Percentiles rank a stretch among this genome's conserved stretches.
phyloP scores from a whole-genome alignment of 208 protist species.

The Wallacemonas sp. region DNA sequence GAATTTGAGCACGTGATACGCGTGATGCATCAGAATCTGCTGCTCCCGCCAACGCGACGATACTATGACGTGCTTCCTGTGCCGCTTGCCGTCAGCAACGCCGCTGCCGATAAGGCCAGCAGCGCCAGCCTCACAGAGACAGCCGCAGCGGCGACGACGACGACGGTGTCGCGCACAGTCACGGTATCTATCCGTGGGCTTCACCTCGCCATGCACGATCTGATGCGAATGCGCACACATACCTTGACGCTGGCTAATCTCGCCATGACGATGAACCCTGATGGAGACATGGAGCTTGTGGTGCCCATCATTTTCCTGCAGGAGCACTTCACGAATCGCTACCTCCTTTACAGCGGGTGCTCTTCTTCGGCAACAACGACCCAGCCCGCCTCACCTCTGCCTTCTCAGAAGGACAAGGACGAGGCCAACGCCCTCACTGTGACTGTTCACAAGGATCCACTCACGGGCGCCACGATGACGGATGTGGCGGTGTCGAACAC shows the following conservation, averaged over 20 bases:
- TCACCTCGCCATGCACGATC: conserved; percentile 59
- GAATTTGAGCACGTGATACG: conserved; percentile 68
- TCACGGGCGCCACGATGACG: conserved; percentile 13
- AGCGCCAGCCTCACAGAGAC: not conserved
- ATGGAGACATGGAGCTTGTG: conserved; percentile 39
- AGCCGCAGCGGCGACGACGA: not conserved
- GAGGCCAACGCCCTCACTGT: conserved; percentile 21
- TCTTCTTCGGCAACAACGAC: no score
- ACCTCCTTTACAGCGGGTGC: conserved; percentile 42
- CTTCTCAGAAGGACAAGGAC: not conserved
- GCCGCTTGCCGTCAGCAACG: not conserved
- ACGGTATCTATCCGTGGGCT: conserved; percentile 52
- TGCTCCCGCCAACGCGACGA: conserved; percentile 39
- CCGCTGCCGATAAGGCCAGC: not conserved
- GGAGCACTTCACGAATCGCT: conserved; percentile 65
- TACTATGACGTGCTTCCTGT: conserved; percentile 62
- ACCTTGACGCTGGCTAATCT: conserved; percentile 45
- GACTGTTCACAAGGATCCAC: not conserved
- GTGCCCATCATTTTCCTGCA: conserved; percentile 44
- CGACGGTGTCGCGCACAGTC: conserved; percentile 27
- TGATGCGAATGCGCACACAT: conserved; percentile 62
- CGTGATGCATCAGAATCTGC: conserved; percentile 63
- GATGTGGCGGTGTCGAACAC: conserved; percentile 36
- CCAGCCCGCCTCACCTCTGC: no score
- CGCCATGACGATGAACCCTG: conserved; percentile 28